Evolutionary conservation across 768 basidiomycete genomes (phyloP).

Genomic region (Galerina sulciceps): DNA sequence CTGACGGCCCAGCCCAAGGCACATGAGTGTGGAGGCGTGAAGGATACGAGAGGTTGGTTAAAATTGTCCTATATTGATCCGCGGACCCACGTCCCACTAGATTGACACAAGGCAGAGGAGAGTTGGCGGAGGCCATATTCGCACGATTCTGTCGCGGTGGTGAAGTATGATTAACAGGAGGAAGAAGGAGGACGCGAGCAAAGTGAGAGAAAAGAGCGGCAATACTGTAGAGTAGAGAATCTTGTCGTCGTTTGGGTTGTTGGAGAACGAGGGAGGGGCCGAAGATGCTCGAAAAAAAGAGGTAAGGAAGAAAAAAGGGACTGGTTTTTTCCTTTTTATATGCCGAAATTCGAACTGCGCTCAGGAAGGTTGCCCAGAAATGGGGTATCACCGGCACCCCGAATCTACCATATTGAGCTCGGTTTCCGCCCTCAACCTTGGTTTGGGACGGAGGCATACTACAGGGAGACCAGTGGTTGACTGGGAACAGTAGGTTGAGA

Average conservation of each 20-base stretch:
- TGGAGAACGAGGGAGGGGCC: neutral
- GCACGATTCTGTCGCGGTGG: neutral
- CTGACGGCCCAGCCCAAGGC: constrained; percentile 7
- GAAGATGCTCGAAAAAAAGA: neutral
- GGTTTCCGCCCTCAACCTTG: neutral
- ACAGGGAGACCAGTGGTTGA: neutral
- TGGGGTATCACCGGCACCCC: neutral
- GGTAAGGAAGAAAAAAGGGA: neutral
- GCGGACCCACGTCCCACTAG: neutral
- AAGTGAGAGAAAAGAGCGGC: neutral
- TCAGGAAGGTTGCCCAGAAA: constrained; percentile 7
- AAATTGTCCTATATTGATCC: constrained; percentile 4
- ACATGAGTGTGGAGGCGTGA: constrained; percentile 4
- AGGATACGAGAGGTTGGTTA: constrained; percentile 10
- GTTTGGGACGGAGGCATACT: neutral
- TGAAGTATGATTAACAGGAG: constrained; percentile 1
- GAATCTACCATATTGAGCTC: constrained; percentile 2
- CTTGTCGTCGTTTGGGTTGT: neutral
- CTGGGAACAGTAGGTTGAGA: neutral
- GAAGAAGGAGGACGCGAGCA: neutral
- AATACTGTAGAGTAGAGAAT: constrained; percentile 3
- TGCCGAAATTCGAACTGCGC: constrained; percentile 11
- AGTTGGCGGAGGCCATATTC: constrained; percentile 7
- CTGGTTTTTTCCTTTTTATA: neutral
- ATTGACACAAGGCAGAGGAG: constrained; percentile 4